Percentiles rank a stretch among this genome's conserved stretches.
These are phyloP conservation scores for Usnea hakonensis DNA, from an alignment of 495 filamentous ascomycete species.

Conservation along the genomic window DNA sequence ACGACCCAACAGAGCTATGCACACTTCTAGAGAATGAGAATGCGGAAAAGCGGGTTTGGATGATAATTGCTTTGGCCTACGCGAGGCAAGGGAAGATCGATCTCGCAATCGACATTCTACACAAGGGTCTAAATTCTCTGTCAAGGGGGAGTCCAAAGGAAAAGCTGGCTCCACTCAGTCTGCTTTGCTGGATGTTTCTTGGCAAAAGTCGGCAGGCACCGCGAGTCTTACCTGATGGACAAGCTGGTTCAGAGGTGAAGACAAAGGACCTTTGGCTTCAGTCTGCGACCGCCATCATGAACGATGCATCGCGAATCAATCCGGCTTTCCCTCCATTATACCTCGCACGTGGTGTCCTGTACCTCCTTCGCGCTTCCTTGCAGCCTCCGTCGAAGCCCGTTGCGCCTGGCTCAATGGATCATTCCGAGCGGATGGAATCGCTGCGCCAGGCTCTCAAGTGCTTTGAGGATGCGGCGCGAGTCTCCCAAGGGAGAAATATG, in stretches of 20 bases:
- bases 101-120: conserved; percentile 88
- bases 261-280: conserved; percentile 92
- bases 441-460: conserved; percentile 76
- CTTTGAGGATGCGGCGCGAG: conserved; percentile 84
- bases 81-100: conserved; percentile 90
- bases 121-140: conserved; percentile 70
- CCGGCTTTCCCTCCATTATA: conserved; percentile 82
- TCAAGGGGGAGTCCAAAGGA: conserved; percentile 66
- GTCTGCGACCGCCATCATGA: conserved; percentile 78
- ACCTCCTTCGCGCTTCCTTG: conserved; percentile 78
- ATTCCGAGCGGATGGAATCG: conserved; percentile 67
- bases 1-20: conserved; percentile 94
- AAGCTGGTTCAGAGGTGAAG: conserved; percentile 58
- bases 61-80: conserved; percentile 93
- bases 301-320: conserved; percentile 90
- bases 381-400: conserved; percentile 63
- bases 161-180: conserved; percentile 73
- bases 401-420: conserved; percentile 53
- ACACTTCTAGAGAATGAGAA: conserved; percentile 86
- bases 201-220: conserved; percentile 87
- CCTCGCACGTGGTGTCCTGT: conserved; percentile 84
- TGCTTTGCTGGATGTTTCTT: conserved; percentile 87
- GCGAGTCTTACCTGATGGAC: conserved; percentile 58
- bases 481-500: conserved; percentile 77
- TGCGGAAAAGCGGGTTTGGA: conserved; percentile 83